Evolutionary conservation across 2,329 filamentous ascomycete genomes (phyloP).

Genomic region (Fusarium annulatum): DNA sequence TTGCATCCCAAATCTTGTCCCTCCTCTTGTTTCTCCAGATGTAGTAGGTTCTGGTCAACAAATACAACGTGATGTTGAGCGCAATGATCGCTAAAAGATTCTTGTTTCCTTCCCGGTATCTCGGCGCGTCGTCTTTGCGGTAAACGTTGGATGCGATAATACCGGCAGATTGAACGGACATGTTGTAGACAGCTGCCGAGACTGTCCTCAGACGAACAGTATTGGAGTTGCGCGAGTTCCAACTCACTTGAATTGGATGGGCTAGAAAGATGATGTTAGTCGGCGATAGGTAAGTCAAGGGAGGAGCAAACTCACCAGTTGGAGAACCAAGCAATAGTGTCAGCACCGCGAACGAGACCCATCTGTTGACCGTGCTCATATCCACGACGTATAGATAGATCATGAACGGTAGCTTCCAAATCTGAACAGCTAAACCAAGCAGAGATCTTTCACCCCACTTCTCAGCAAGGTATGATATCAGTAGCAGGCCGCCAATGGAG

Average conservation of each 20-base stretch:
- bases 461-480: neutral
- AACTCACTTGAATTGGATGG: neutral
- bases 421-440: neutral
- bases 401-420: neutral
- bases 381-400: neutral
- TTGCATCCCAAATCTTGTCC: neutral
- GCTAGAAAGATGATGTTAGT: neutral
- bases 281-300: fast-evolving
- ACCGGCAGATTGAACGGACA: neutral
- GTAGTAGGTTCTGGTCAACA: neutral
- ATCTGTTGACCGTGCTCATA: neutral
- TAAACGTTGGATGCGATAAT: neutral
- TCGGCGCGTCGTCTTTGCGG: neutral
- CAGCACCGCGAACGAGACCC: neutral
- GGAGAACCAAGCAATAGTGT: neutral
- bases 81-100: neutral
- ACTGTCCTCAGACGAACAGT: neutral
- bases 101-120: neutral
- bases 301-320: fast-evolving
- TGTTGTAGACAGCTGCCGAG: neutral
- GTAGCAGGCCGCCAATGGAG: neutral
- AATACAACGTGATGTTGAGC: neutral
- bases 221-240: neutral
- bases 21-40: neutral
- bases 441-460: neutral